A percentile compares a stretch with the other conserved stretches of the same genome.
Conservation (phyloP, 345 rosid species). For the Eucalyptus globulus region DNA sequence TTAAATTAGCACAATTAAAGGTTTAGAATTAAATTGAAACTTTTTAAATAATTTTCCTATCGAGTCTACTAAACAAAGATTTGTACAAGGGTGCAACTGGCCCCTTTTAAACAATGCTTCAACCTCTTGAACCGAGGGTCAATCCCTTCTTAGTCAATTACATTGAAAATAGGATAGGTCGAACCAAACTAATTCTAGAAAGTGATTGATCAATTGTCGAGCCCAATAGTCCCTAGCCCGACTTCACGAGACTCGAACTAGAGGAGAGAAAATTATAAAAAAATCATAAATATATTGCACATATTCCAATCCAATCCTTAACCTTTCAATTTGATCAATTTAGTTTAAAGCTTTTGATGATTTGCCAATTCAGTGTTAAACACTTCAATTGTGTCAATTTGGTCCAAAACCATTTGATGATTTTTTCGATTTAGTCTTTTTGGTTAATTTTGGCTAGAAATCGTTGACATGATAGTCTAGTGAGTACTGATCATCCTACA, state of each 20-base stretch:
- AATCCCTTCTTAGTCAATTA: neutral
- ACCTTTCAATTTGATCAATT: neutral
- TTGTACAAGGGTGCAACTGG: neutral
- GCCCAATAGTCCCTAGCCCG: neutral
- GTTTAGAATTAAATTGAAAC: neutral
- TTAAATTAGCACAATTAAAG: too few species aligned
- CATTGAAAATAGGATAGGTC: neutral
- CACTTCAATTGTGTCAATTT: neutral
- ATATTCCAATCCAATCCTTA: neutral
- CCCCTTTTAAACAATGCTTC: neutral
- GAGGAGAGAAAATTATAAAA: neutral
- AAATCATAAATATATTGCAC: too few species aligned
- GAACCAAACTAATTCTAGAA: neutral
- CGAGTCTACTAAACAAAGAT: neutral
- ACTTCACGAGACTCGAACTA: neutral
- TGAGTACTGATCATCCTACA: neutral
- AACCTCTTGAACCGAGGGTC: neutral
- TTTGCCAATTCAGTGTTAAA: too few species aligned
- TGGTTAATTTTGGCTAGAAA: neutral
- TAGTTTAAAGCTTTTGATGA: too few species aligned
- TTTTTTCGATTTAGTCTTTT: too few species aligned
- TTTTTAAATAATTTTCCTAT: neutral
- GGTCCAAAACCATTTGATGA: neutral
- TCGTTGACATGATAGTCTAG: accelerated
- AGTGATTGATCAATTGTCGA: neutral